Evolutionary conservation across 352 stramenopile genomes (phyloP).

Genomic region (Globisporangium acanthophoron): DNA sequence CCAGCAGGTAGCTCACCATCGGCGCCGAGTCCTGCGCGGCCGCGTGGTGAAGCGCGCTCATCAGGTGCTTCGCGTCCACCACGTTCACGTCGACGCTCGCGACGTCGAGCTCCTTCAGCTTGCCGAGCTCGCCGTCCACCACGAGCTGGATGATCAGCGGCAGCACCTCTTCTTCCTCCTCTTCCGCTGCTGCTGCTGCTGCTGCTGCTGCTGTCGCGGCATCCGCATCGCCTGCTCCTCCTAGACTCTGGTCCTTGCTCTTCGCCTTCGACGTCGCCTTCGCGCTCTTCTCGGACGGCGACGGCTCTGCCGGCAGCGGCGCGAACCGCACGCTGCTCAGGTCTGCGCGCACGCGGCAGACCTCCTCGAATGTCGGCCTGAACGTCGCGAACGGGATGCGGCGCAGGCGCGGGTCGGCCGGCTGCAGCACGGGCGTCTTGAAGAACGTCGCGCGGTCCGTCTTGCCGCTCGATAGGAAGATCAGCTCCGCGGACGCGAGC

Average conservation of each 20-base stretch:
- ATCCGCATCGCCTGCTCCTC: not conserved
- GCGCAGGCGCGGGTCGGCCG: slow-evolving; percentile 58
- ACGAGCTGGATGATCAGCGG: slow-evolving; percentile 42
- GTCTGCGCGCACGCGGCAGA: slow-evolving; percentile 69
- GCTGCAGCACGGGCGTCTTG: slow-evolving; percentile 58
- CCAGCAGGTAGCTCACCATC: slow-evolving; percentile 69
- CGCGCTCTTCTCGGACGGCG: slow-evolving; percentile 10
- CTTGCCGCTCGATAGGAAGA: slow-evolving; percentile 70
- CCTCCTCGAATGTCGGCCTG: slow-evolving; percentile 83
- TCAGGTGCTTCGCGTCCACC: slow-evolving; percentile 48
- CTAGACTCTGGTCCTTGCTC: not conserved
- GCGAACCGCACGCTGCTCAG: slow-evolving; percentile 62
- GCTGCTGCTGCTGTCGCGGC: not conserved
- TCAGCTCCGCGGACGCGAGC: slow-evolving; percentile 44
- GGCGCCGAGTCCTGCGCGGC: slow-evolving; percentile 35
- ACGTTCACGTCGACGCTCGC: slow-evolving; percentile 31
- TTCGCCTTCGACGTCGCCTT: slow-evolving; percentile 25
- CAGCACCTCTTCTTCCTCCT: slow-evolving; percentile 15
- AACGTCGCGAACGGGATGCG: slow-evolving; percentile 83
- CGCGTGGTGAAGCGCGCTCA: slow-evolving; percentile 78
- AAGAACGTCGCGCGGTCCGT: slow-evolving; percentile 80
- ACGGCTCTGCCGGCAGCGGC: slow-evolving; percentile 27
- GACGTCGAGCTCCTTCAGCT: slow-evolving; percentile 35
- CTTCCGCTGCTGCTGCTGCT: slow-evolving; percentile 9
- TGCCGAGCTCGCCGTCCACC: slow-evolving; percentile 23